Evolutionary conservation across 2,329 filamentous ascomycete species (phyloP), one percentile per base, ranked within the genome.

Genomic region (Hypomyces perniciosus): DNA sequence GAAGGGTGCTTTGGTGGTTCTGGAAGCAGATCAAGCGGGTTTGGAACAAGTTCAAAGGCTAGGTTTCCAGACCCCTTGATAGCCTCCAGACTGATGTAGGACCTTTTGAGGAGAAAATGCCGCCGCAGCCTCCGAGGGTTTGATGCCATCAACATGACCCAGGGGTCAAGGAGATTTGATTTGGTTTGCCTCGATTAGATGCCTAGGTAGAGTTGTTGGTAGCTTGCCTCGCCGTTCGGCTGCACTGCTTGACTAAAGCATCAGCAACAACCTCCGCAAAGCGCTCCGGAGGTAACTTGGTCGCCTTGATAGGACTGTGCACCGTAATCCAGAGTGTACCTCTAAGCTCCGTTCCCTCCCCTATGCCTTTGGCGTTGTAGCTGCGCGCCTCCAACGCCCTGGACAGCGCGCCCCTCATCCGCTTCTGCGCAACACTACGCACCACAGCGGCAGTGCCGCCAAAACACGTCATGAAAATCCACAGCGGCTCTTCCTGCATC

Each of bases 401-500:
- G 53, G 63, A 66, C 13, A 69, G 50, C 28, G 61, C 60, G 6
- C 54, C 44, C 12, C 57, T 58, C 33, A 70, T 10, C 28, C 63
- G 59, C 33, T 60, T 55, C 51, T 56, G 53, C 8, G 60, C 57
- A 13, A 61, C 46, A 20, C 47, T 54, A 30, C 60, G 59, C 27
- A 69, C 63, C 4, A 69, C 56, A 6, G 57, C 51, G 8, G 54
- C 52, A 1, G 41, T 41, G 7, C 45, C 44, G 8, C 46, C 53
- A 3, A 51, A 50, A 8, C 44, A 31, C 20, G 61, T 59, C 2
- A 59, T 53, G 38, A 65, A 57, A 7, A 68, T 50, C 68, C 68
- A 71, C 12, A 71, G 55, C 30, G 66, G 62, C 37, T 64, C 52
- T 26, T 64, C 54, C 8, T 46, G 46, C 4, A 56, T 20, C 50